phyloP scores from a whole-genome alignment of 2,329 filamentous ascomycete genomes.

The Pseudogymnoascus sp. region DNA sequence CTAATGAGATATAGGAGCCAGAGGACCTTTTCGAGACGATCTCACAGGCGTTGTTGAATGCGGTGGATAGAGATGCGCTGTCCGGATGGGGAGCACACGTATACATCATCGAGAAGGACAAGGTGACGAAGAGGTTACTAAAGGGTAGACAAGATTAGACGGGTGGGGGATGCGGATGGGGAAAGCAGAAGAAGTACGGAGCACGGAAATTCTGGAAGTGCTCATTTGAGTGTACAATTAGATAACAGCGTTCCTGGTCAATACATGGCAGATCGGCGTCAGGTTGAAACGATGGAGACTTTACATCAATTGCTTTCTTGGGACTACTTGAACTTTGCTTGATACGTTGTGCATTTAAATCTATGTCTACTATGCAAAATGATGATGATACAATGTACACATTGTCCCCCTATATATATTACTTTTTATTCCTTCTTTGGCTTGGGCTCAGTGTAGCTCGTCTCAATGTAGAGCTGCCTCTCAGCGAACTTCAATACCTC shows the following conservation, averaged over 20 bases:
- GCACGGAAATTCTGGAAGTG: background rate
- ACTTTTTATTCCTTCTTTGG: conserved; percentile 22
- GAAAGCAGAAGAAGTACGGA: background rate
- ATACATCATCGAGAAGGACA: conserved; percentile 99
- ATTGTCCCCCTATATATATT: background rate
- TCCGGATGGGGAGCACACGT: conserved; percentile 98
- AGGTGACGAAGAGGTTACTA: conserved; percentile 96
- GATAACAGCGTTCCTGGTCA: conserved; percentile 1
- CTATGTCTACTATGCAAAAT: conserved; percentile 1
- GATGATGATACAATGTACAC: background rate
- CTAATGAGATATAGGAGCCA: conserved; percentile 51
- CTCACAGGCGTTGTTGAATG: conserved; percentile 90
- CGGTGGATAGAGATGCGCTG: conserved; percentile 90
- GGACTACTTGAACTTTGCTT: background rate
- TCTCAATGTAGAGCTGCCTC: conserved; percentile 40
- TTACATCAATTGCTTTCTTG: background rate
- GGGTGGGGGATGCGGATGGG: background rate
- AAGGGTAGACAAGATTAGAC: conserved; percentile 90
- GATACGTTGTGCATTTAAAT: background rate
- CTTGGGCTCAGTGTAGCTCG: conserved; percentile 21
- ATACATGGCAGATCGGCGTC: background rate
- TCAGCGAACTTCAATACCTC: conserved; percentile 60
- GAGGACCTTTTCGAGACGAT: conserved; percentile 98
- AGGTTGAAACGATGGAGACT: background rate
- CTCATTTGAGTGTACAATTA: conserved; percentile 1